phyloP scores from a whole-genome alignment of 305 asterid species.

The Fraxinus xanthoxyloides region DNA sequence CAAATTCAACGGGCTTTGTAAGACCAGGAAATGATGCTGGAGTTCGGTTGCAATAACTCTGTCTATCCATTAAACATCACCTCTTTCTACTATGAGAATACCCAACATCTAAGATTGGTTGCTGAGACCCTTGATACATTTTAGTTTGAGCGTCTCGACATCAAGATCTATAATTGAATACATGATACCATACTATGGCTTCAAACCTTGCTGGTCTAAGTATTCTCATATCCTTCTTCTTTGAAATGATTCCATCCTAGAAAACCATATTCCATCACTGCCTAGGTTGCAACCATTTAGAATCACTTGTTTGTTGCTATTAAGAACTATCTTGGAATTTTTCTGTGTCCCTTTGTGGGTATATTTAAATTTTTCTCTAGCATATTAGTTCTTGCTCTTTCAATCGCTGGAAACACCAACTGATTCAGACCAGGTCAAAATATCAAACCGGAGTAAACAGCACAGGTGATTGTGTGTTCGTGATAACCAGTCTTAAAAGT shows the following conservation, averaged over 20 bases:
- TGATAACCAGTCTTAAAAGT: not conserved
- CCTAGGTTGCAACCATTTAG: too few species aligned
- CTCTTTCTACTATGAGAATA: constrained; percentile 6
- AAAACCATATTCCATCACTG: not conserved
- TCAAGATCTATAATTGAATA: not conserved
- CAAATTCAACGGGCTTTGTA: not conserved
- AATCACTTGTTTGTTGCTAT: too few species aligned
- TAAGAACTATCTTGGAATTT: too few species aligned
- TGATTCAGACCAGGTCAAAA: not conserved
- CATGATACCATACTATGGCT: not conserved
- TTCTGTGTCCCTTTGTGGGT: not conserved
- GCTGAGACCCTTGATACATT: not conserved
- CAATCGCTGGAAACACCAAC: not conserved
- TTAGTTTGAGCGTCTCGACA: constrained; percentile 3
- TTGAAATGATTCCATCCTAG: not conserved
- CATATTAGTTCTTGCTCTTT: not conserved
- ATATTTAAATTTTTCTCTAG: not conserved
- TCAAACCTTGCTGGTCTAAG: not conserved
- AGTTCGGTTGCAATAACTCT: constrained; percentile 3
- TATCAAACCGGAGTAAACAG: not conserved
- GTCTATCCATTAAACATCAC: not conserved
- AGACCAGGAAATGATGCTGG: constrained; percentile 14
- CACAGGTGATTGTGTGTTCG: not conserved
- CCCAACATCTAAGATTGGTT: not conserved
- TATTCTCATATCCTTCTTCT: not conserved